Percentiles rank a stretch among this genome's conserved stretches.
phyloP scores from a whole-genome alignment of 139 green algal species.

The Tetraselmis chui region DNA sequence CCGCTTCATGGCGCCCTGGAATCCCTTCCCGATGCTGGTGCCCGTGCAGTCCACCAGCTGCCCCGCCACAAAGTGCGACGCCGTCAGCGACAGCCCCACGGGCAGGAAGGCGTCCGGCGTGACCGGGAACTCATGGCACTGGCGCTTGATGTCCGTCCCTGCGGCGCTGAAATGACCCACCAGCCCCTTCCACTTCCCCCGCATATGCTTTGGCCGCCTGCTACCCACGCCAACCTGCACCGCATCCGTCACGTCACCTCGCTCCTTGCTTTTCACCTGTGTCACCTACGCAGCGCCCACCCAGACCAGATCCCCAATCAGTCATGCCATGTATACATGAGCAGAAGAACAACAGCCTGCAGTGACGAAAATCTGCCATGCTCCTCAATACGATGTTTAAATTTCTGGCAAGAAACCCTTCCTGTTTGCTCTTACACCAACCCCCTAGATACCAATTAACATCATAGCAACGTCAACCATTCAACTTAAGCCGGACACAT shows the following conservation, averaged over 20 bases:
- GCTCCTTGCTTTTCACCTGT: conserved; percentile 1
- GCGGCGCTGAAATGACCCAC: conserved; percentile 39
- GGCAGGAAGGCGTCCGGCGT: conserved; percentile 80
- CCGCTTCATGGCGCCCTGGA: conserved; percentile 91
- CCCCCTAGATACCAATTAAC: too few species aligned
- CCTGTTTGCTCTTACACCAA: too few species aligned
- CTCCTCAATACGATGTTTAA: too few species aligned
- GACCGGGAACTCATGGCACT: conserved; percentile 81
- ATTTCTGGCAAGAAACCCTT: too few species aligned
- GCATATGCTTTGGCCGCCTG: conserved; percentile 5
- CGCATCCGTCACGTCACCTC: not conserved
- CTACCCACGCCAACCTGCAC: not conserved
- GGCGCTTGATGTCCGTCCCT: conserved; percentile 62
- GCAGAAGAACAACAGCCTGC: too few species aligned
- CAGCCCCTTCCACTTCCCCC: conserved; percentile 12
- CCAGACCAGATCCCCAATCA: too few species aligned
- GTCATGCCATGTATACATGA: too few species aligned
- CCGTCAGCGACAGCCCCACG: conserved; percentile 64
- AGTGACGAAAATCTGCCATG: too few species aligned
- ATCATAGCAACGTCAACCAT: too few species aligned
- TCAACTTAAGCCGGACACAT: too few species aligned
- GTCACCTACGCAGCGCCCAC: not conserved
- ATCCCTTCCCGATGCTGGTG: conserved; percentile 90
- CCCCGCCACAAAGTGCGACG: conserved; percentile 81
- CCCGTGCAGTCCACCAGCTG: conserved; percentile 91